phyloP scores from a whole-genome alignment of 371 early-diverging fungal species.

The Mortierella sp. region DNA sequence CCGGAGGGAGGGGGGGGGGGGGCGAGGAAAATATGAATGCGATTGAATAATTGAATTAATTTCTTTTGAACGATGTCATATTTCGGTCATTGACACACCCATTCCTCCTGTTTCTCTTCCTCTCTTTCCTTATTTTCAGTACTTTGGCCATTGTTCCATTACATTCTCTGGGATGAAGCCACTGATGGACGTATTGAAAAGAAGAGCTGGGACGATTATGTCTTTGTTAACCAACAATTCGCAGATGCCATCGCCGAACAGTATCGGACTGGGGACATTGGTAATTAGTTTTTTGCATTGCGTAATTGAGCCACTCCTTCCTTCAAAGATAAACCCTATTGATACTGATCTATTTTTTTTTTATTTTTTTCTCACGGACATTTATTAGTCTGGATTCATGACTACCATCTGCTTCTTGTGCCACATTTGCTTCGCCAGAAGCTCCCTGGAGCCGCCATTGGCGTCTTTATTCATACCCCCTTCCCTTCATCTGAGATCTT shows the following conservation, averaged over 20 bases:
- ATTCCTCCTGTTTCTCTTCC: too few species aligned
- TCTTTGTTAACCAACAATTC: slow-evolving; percentile 88
- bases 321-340: too few species aligned
- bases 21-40: neutral
- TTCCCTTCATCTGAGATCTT: slow-evolving; percentile 97
- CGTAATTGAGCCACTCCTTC: neutral
- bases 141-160: slow-evolving; percentile 99
- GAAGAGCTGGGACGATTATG: slow-evolving; percentile 90
- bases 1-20: neutral
- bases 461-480: slow-evolving; percentile 98
- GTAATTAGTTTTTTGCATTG: slow-evolving; percentile 56
- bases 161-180: slow-evolving; percentile 91
- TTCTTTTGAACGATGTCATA: slow-evolving; percentile 19
- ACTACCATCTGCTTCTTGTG: slow-evolving; percentile 96
- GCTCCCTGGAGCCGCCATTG: slow-evolving; percentile 88
- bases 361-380: slow-evolving; percentile 25
- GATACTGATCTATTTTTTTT: neutral
- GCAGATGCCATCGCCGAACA: slow-evolving; percentile 81
- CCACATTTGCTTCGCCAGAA: slow-evolving; percentile 86
- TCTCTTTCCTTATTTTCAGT: slow-evolving; percentile 56
- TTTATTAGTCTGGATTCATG: slow-evolving; percentile 95
- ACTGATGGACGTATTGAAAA: slow-evolving; percentile 76
- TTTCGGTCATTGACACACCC: slow-evolving; percentile 10
- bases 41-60: neutral
- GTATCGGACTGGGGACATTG: slow-evolving; percentile 88